A percentile compares a stretch with the other conserved stretches of the same genome.
These are phyloP conservation scores for Agaricus sinodeliciosus DNA, from an alignment of 768 basidiomycete genomes.

Conservation along the genomic window DNA sequence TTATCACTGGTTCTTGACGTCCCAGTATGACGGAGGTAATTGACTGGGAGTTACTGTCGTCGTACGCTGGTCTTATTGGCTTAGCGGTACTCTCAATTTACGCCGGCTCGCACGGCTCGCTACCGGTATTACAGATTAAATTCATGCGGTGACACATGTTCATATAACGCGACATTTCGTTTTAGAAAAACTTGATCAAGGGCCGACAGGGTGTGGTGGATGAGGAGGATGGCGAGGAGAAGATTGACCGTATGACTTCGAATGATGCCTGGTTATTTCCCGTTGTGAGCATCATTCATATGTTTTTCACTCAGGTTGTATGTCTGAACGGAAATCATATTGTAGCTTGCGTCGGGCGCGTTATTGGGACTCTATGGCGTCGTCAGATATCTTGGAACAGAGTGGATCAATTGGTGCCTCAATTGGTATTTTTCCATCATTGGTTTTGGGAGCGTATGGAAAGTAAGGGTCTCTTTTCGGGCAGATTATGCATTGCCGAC, in stretches of 20 bases:
- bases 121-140: constrained; percentile 39
- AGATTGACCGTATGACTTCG: constrained; percentile 54
- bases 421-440: constrained; percentile 68
- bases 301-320: background rate
- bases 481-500: background rate
- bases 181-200: constrained; percentile 16
- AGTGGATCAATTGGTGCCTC: constrained; percentile 79
- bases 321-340: background rate
- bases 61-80: constrained; percentile 61
- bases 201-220: constrained; percentile 22
- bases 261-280: constrained; percentile 74
- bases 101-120: constrained; percentile 59
- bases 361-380: constrained; percentile 65
- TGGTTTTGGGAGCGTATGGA: constrained; percentile 64
- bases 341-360: constrained; percentile 61
- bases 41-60: constrained; percentile 57
- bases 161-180: constrained; percentile 1
- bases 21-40: constrained; percentile 8
- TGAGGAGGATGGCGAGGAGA: constrained; percentile 54
- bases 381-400: constrained; percentile 69
- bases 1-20: background rate
- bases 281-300: constrained; percentile 39
- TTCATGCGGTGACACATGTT: background rate
- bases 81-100: constrained; percentile 67
- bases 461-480: constrained; percentile 34